phyloP scores from a whole-genome alignment of 805 yeast species.

The Yarrowia alimentaria region DNA sequence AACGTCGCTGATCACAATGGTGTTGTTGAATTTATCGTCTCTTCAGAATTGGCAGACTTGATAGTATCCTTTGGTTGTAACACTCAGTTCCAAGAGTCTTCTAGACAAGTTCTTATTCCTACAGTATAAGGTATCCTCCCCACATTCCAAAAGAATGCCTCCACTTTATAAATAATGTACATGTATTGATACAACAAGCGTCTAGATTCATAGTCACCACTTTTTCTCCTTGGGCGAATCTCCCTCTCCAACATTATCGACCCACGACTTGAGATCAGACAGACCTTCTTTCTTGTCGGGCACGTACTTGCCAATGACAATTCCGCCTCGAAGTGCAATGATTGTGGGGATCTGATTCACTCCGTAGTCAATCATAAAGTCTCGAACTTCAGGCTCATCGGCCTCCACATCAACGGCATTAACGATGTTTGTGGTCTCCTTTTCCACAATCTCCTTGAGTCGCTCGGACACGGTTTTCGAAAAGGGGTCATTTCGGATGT shows the following conservation, averaged over 20 bases:
- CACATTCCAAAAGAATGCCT: too few species aligned
- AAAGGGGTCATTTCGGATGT: slow-evolving; percentile 59
- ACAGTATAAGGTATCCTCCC: too few species aligned
- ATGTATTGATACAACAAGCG: too few species aligned
- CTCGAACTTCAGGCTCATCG: slow-evolving; percentile 63
- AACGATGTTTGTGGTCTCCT: slow-evolving; percentile 51
- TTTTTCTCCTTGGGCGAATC: slow-evolving; percentile 17
- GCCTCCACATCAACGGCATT: slow-evolving; percentile 70
- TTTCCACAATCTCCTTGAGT: slow-evolving; percentile 52
- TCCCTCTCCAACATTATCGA: slow-evolving; percentile 38
- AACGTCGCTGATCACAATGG: too few species aligned
- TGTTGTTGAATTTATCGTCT: too few species aligned
- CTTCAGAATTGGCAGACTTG: too few species aligned
- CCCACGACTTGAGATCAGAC: slow-evolving; percentile 42
- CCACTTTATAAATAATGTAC: too few species aligned
- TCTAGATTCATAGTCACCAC: too few species aligned
- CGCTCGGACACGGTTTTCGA: slow-evolving; percentile 64
- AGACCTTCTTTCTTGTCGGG: slow-evolving; percentile 34
- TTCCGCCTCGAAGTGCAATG: slow-evolving; percentile 64
- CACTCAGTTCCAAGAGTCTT: too few species aligned
- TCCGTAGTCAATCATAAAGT: slow-evolving; percentile 55
- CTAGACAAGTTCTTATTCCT: too few species aligned
- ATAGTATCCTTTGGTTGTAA: too few species aligned
- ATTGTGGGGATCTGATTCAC: slow-evolving; percentile 62
- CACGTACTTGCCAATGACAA: slow-evolving; percentile 48